A percentile compares a stretch with the other conserved stretches of the same genome.
These are phyloP conservation scores for Poronia punctata DNA, from an alignment of 495 filamentous ascomycete species.

Conservation along the genomic window DNA sequence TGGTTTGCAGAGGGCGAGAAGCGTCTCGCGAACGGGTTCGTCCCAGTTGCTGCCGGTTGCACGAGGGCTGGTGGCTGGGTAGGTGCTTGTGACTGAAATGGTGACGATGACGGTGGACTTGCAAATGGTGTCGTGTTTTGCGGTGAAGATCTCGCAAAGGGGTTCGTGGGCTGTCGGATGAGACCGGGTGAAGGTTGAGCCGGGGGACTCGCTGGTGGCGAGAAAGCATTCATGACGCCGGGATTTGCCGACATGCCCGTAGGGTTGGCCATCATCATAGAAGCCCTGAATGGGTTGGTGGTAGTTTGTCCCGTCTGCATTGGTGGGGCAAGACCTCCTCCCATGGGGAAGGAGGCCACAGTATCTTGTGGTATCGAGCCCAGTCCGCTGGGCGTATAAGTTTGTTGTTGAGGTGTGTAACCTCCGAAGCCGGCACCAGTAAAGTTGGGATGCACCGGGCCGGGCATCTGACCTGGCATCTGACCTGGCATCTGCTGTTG, in stretches of 20 bases:
- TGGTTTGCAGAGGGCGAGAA: constrained; percentile 29
- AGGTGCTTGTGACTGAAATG: constrained; percentile 43
- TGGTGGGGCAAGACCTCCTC: constrained; percentile 23
- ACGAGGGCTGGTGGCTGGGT: constrained; percentile 45
- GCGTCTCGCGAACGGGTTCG: constrained; percentile 61
- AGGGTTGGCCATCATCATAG: constrained; percentile 60
- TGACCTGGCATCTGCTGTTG: constrained; percentile 42
- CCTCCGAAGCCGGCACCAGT: constrained; percentile 86
- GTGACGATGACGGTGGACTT: constrained; percentile 40
- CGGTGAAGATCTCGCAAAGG: constrained; percentile 60
- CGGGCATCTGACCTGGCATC: constrained; percentile 33
- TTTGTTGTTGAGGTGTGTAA: constrained; percentile 62
- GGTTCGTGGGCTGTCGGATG: constrained; percentile 71
- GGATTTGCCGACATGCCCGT: constrained; percentile 33
- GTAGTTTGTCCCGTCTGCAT: constrained; percentile 44
- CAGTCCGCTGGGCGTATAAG: constrained; percentile 45
- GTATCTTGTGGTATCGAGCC: constrained; percentile 62
- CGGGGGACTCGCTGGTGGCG: constrained; percentile 25
- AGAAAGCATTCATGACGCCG: constrained; percentile 13
- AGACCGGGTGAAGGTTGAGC: constrained; percentile 30
- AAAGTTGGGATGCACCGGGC: constrained; percentile 42
- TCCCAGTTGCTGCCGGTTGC: constrained; percentile 57
- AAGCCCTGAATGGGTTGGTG: constrained; percentile 86
- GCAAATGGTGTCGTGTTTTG: constrained; percentile 40
- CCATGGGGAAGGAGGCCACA: constrained; percentile 42